These are phyloP conservation scores for Dendryphion nanum DNA, from an alignment of 2,329 filamentous ascomycete genomes.

Conservation along the genomic window DNA sequence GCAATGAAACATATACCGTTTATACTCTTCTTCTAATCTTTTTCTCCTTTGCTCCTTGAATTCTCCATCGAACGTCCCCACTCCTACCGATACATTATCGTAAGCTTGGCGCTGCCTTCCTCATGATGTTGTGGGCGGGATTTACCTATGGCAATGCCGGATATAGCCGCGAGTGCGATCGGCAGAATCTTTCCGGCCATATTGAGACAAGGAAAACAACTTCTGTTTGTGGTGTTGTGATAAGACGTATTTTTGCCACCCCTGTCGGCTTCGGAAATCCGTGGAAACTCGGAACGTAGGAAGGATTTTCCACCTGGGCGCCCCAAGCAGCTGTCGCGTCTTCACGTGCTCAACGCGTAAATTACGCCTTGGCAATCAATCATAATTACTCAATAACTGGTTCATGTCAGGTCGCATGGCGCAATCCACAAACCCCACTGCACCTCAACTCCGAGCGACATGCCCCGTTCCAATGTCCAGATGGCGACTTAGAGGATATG, in stretches of 20 bases:
- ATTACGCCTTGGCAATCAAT: no score
- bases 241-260: no score
- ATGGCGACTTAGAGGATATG: conserved; percentile 51
- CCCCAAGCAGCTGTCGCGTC: no score
- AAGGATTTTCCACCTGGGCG: no score
- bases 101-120: no score
- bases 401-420: background rate
- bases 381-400: conserved; percentile 1
- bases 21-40: conserved; percentile 32
- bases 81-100: no score
- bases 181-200: conserved; percentile 37
- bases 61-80: conserved; percentile 34
- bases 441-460: conserved; percentile 22
- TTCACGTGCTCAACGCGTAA: no score
- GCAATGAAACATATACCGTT: conserved; percentile 18
- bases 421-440: conserved; percentile 6
- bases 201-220: background rate
- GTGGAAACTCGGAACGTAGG: no score
- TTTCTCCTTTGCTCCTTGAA: conserved; percentile 32
- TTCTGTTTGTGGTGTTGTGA: no score
- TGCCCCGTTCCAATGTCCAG: conserved; percentile 46
- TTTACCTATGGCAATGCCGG: conserved; percentile 30
- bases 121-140: background rate
- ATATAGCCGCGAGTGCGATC: conserved; percentile 27
- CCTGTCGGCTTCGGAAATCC: no score